Evolutionary conservation across 192 early-diverging fungal genomes (phyloP).

Genomic region (Chytriomyces confervae): DNA sequence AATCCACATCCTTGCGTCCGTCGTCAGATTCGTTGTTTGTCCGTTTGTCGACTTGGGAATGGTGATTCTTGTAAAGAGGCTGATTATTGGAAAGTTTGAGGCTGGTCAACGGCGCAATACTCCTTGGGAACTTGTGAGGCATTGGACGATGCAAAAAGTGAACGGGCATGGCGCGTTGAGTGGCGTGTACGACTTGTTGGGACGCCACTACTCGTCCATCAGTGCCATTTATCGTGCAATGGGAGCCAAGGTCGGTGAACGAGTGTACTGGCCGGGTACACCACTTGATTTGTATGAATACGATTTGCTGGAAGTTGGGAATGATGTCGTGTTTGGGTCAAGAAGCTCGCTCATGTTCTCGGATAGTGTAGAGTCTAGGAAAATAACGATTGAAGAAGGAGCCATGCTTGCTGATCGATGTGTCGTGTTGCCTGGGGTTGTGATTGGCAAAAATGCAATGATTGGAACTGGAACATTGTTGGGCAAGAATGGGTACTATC

Average conservation of each 20-base stretch:
- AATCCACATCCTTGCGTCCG: conserved; percentile 41
- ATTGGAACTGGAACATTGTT: conserved; percentile 50
- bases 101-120: neutral
- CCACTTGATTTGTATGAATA: conserved; percentile 43
- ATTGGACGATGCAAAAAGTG: conserved; percentile 46
- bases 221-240: conserved; percentile 44
- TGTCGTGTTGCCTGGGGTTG: conserved; percentile 50
- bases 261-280: conserved; percentile 57
- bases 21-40: conserved; percentile 30
- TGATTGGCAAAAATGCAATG: conserved; percentile 42
- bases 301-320: conserved; percentile 50
- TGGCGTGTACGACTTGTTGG: conserved; percentile 45
- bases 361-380: conserved; percentile 39
- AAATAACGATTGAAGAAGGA: conserved; percentile 43
- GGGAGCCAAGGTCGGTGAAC: conserved; percentile 51
- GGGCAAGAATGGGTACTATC: conserved; percentile 35
- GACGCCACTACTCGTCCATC: conserved; percentile 53
- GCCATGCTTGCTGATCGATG: conserved; percentile 49
- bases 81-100: conserved; percentile 29
- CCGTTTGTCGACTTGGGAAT: conserved; percentile 41
- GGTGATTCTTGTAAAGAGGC: conserved; percentile 38
- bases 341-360: conserved; percentile 44
- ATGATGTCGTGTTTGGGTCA: conserved; percentile 58
- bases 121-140: conserved; percentile 7
- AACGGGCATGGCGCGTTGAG: conserved; percentile 38